A percentile compares a stretch with the other conserved stretches of the same genome.
phyloP scores from a whole-genome alignment of 305 asterid species.

The Plantago coronopus region DNA sequence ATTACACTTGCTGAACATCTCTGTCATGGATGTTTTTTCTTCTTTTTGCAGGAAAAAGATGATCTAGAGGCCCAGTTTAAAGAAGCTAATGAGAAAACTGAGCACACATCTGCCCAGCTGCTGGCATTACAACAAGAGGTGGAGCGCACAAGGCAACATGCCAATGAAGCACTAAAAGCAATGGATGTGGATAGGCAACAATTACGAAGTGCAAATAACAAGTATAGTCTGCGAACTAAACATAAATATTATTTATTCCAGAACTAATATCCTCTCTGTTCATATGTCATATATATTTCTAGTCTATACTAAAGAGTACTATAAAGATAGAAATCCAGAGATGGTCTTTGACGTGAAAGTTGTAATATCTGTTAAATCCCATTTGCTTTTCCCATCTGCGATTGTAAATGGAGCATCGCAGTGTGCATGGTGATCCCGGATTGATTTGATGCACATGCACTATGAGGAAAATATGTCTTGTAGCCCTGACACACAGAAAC shows the following conservation, averaged over 20 bases:
- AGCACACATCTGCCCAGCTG: constrained; percentile 68
- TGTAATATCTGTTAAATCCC: constrained; percentile 6
- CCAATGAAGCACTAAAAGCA: constrained; percentile 93
- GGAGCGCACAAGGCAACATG: constrained; percentile 85
- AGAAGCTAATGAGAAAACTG: constrained; percentile 80
- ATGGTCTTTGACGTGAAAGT: constrained; percentile 15
- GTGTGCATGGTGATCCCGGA: neutral
- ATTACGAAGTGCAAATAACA: constrained; percentile 82
- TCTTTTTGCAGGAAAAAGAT: constrained; percentile 80
- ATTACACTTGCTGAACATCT: constrained; percentile 20
- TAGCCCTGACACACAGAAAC: too few species aligned
- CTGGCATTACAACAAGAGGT: constrained; percentile 78
- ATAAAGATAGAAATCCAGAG: constrained; percentile 1
- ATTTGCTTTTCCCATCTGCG: neutral
- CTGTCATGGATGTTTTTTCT: constrained; percentile 20
- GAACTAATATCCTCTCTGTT: constrained; percentile 19
- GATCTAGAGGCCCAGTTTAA: constrained; percentile 82
- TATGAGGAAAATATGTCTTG: neutral
- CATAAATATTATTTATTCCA: constrained; percentile 16
- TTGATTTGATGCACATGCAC: neutral
- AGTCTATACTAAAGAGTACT: constrained; percentile 3
- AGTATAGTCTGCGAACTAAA: constrained; percentile 42
- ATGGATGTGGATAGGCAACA: constrained; percentile 93
- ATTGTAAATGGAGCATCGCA: neutral
- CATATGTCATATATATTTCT: constrained; percentile 10